These are phyloP conservation scores for Suhomyces xylopsoci DNA, from an alignment of 805 yeast genomes.

Conservation along the genomic window DNA sequence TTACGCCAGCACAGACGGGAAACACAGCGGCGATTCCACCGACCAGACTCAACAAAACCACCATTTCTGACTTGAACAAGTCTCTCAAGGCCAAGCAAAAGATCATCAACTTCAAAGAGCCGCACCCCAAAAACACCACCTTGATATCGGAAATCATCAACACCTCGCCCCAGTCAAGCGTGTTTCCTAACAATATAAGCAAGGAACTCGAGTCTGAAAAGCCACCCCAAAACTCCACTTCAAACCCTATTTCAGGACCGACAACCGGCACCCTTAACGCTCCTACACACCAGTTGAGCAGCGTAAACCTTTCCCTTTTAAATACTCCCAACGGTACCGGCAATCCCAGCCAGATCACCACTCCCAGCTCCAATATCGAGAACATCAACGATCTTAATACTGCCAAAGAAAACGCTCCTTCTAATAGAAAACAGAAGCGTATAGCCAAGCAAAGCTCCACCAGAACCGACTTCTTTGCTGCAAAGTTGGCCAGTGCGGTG, in stretches of 20 bases:
- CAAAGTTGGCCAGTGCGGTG: constrained; percentile 89
- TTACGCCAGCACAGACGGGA: background rate
- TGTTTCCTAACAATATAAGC: constrained; percentile 7
- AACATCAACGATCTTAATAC: background rate
- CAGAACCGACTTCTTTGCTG: constrained; percentile 91
- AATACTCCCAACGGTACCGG: background rate
- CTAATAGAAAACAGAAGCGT: constrained; percentile 22
- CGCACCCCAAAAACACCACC: constrained; percentile 34
- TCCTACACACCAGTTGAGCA: background rate
- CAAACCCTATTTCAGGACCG: too few relatives aligned
- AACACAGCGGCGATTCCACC: background rate
- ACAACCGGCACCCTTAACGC: background rate
- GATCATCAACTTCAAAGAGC: constrained; percentile 34
- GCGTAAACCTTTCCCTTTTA: background rate
- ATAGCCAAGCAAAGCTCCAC: constrained; percentile 55
- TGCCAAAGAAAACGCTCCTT: background rate
- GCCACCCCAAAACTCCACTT: background rate
- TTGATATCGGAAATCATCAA: constrained; percentile 35
- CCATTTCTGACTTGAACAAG: constrained; percentile 40
- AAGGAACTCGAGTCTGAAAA: background rate
- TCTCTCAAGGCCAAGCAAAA: constrained; percentile 43
- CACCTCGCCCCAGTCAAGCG: constrained; percentile 28
- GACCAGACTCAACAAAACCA: constrained; percentile 21
- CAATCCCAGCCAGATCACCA: background rate
- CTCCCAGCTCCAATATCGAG: constrained; percentile 1